These are phyloP conservation scores for Hortiboletus rubellus DNA, from an alignment of 1,284 basidiomycete species.

Conservation along the genomic window DNA sequence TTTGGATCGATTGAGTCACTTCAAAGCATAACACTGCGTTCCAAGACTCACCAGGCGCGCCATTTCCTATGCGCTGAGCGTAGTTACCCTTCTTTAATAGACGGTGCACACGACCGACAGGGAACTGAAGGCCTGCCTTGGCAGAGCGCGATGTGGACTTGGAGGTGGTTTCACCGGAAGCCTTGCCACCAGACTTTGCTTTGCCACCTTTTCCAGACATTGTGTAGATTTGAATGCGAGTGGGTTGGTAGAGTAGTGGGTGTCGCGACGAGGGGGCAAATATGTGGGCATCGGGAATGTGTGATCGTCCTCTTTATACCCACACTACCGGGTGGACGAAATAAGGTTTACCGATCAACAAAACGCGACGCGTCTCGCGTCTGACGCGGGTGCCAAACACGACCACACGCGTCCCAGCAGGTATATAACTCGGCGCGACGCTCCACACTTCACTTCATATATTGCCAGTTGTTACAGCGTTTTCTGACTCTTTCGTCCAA, in stretches of 20 bases:
- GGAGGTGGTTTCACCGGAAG: conserved; percentile 46
- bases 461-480: conserved; percentile 10
- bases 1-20: conserved; percentile 17
- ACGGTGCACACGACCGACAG: conserved; percentile 80
- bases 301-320: conserved; percentile 31
- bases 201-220: conserved; percentile 64
- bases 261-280: conserved; percentile 2
- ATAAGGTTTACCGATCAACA: conserved; percentile 40
- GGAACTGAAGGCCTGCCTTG: conserved; percentile 84
- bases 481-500: conserved; percentile 13
- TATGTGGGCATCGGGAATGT: conserved; percentile 4
- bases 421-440: conserved; percentile 23
- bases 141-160: conserved; percentile 75
- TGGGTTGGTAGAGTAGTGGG: conserved; percentile 6
- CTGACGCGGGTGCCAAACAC: conserved; percentile 38
- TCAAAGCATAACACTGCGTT: conserved; percentile 7
- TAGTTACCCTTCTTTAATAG: conserved; percentile 76
- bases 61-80: conserved; percentile 63
- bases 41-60: conserved; percentile 47
- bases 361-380: conserved; percentile 37
- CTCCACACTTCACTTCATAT: neutral
- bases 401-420: conserved; percentile 39
- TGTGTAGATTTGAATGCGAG: conserved; percentile 4
- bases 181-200: conserved; percentile 53
- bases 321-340: conserved; percentile 13